Conservation (phyloP, 108 stramenopile species). For the Cyclotella atomus region DNA sequence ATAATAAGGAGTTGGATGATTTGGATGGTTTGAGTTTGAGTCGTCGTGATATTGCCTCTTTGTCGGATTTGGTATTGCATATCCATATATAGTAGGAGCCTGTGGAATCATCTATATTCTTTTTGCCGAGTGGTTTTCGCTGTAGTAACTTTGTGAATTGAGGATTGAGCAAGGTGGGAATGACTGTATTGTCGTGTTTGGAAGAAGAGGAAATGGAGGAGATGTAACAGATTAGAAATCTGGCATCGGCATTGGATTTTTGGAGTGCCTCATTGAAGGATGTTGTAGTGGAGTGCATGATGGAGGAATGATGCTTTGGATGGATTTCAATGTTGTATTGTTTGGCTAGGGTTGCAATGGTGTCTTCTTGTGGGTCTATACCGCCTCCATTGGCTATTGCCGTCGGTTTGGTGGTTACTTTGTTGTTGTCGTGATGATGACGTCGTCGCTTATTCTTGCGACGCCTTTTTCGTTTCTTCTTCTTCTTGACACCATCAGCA, state of each 20-base stretch:
- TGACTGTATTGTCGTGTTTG: slow-evolving; percentile 32
- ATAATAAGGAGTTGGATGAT: slow-evolving; percentile 49
- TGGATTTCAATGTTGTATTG: not conserved
- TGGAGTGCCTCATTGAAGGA: slow-evolving; percentile 62
- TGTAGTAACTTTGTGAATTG: slow-evolving; percentile 60
- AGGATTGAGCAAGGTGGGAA: slow-evolving; percentile 58
- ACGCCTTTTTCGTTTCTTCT: not conserved
- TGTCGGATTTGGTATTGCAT: slow-evolving; percentile 60
- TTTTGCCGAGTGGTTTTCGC: slow-evolving; percentile 54
- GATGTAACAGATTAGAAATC: slow-evolving; percentile 77
- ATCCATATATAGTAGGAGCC: slow-evolving; percentile 77
- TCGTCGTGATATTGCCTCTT: slow-evolving; percentile 58
- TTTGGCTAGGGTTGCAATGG: not conserved
- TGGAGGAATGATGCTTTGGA: slow-evolving; percentile 5
- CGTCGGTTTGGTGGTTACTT: not conserved
- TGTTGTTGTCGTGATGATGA: not conserved
- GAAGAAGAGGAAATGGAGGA: slow-evolving; percentile 32
- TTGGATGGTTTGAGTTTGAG: slow-evolving; percentile 59
- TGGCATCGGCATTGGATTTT: slow-evolving; percentile 59
- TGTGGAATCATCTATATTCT: slow-evolving; percentile 24
- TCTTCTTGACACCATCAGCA: no score
- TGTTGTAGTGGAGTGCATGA: slow-evolving; percentile 19
- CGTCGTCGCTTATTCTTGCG: not conserved
- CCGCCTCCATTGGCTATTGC: slow-evolving; percentile 2
- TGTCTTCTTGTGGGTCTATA: not conserved